A percentile compares a stretch with the other conserved stretches of the same genome.
These are phyloP conservation scores for Prillingera fragicola DNA, from an alignment of 1,284 basidiomycete species.

Conservation along the genomic window DNA sequence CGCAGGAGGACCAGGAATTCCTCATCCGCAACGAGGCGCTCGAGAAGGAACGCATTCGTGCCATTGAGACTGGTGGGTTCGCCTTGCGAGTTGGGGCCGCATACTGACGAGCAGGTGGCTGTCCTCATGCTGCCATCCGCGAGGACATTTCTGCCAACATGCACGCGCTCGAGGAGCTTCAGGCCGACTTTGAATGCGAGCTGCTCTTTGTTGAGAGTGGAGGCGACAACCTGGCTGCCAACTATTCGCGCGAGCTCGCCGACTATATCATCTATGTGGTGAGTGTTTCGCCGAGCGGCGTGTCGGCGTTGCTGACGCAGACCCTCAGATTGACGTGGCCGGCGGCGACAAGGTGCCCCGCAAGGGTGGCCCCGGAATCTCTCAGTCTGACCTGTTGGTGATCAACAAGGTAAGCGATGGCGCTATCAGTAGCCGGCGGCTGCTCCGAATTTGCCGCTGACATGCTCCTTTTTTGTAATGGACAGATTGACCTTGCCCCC, in stretches of 20 bases:
- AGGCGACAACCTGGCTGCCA: constrained; percentile 93
- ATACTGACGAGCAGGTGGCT: constrained; percentile 57
- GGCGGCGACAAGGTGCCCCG: constrained; percentile 98
- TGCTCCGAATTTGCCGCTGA: neutral
- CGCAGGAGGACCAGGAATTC: constrained; percentile 87
- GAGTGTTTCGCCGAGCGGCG: constrained; percentile 26
- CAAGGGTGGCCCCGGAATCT: constrained; percentile 95
- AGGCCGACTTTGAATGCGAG: constrained; percentile 79
- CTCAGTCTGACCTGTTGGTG: constrained; percentile 80
- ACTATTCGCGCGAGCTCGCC: constrained; percentile 91
- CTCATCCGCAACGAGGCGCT: constrained; percentile 87
- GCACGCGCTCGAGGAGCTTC: constrained; percentile 89
- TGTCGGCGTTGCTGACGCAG: neutral
- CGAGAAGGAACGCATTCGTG: constrained; percentile 72
- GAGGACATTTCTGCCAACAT: constrained; percentile 97
- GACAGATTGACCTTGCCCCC: constrained; percentile 81
- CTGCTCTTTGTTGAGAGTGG: constrained; percentile 90
- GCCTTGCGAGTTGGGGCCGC: neutral
- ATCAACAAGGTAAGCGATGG: constrained; percentile 73
- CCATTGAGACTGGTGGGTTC: constrained; percentile 73
- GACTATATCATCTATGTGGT: constrained; percentile 97
- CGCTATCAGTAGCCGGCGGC: too few relatives aligned
- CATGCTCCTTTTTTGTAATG: neutral
- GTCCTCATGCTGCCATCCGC: constrained; percentile 90
- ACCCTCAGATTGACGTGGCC: constrained; percentile 54